Percentiles rank a stretch among this genome's conserved stretches.
Conservation (phyloP, 306 rosid species). For the Trifolium dubium region DNA sequence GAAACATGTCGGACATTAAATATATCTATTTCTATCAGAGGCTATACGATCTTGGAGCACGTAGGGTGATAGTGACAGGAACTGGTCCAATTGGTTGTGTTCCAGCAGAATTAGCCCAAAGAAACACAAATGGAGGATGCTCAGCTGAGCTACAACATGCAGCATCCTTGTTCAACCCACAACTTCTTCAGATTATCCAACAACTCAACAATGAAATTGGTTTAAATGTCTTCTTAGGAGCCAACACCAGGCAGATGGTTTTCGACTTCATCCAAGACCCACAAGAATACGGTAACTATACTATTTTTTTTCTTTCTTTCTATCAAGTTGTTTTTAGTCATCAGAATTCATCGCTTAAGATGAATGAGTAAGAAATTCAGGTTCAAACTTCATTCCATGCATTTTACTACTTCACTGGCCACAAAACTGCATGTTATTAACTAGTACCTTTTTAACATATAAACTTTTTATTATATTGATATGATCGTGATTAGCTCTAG, state of each 20-base stretch:
- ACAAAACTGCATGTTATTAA: too few species aligned
- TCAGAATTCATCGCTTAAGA: too few species aligned
- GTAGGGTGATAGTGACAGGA: constrained; percentile 81
- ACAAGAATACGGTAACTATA: constrained; percentile 54
- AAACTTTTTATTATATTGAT: too few species aligned
- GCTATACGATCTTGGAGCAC: constrained; percentile 64
- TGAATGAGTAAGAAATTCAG: too few species aligned
- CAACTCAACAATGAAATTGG: constrained; percentile 61
- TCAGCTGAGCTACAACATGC: constrained; percentile 63
- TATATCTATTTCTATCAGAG: constrained; percentile 33
- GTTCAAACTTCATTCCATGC: too few species aligned
- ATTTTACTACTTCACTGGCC: too few species aligned
- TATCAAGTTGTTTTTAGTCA: too few species aligned
- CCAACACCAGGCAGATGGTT: constrained; percentile 53
- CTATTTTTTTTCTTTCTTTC: neutral
- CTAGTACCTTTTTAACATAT: too few species aligned
- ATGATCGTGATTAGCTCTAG: neutral
- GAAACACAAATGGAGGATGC: constrained; percentile 63
- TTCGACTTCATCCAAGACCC: constrained; percentile 57
- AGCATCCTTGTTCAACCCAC: constrained; percentile 65
- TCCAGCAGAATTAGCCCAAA: constrained; percentile 77
- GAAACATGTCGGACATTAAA: too few species aligned
- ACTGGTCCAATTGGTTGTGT: constrained; percentile 92
- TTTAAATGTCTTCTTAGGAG: constrained; percentile 60
- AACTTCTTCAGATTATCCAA: constrained; percentile 53